Percentiles rank a stretch among this genome's conserved stretches.
phyloP scores from a whole-genome alignment of 2,329 filamentous ascomycete genomes.

The Sphaerulina vaccinii region DNA sequence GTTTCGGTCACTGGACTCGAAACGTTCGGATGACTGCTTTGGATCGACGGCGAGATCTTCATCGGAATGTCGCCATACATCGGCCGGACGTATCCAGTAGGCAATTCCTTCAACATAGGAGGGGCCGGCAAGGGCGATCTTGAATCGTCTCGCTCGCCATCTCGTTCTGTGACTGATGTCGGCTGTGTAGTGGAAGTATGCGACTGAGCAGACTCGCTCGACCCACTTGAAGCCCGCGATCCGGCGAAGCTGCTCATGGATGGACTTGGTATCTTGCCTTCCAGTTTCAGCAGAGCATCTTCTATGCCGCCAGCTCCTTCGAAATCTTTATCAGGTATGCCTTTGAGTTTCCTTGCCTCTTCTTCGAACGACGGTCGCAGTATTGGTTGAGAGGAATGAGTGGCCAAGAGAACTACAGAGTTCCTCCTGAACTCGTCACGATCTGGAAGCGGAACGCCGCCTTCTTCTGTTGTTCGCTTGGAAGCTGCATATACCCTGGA shows the following conservation, averaged over 20 bases:
- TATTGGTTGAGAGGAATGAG: constrained; percentile 56
- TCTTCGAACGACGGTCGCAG: constrained; percentile 75
- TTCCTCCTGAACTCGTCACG: constrained; percentile 22
- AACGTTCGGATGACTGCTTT: constrained; percentile 14
- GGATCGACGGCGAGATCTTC: constrained; percentile 20
- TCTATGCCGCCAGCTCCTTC: constrained; percentile 80
- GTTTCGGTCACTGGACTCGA: constrained; percentile 33
- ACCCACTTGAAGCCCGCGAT: constrained; percentile 5
- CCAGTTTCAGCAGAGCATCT: constrained; percentile 85
- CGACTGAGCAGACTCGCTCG: constrained; percentile 1
- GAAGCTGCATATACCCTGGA: constrained; percentile 7
- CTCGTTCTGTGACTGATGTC: constrained; percentile 3
- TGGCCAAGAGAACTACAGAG: constrained; percentile 46
- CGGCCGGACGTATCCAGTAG: constrained; percentile 18
- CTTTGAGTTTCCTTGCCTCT: constrained; percentile 81
- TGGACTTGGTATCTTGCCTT: constrained; percentile 59
- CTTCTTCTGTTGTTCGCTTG: constrained; percentile 20
- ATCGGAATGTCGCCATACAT: constrained; percentile 20
- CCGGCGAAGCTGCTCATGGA: constrained; percentile 16
- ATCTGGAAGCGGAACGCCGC: constrained; percentile 15
- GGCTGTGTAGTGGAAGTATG: constrained; percentile 7
- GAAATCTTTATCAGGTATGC: constrained; percentile 66
- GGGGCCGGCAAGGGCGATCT: constrained; percentile 9
- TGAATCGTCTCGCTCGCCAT: neutral
- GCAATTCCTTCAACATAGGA: constrained; percentile 16